phyloP scores from a whole-genome alignment of 139 green algal genomes.

The Coelastrella sp. region DNA sequence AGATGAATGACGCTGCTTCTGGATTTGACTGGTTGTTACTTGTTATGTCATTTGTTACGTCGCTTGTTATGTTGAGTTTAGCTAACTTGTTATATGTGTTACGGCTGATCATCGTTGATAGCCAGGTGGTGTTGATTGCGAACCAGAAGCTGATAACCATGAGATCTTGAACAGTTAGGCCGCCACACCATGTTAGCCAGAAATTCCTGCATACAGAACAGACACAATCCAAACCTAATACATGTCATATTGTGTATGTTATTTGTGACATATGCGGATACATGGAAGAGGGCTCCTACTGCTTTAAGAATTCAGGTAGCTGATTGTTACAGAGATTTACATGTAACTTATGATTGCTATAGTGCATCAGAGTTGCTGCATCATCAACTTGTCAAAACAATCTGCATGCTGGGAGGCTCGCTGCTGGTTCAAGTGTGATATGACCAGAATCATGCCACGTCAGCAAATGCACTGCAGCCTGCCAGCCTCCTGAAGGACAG shows the following conservation, averaged over 20 bases:
- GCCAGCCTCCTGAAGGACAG: too few relatives aligned
- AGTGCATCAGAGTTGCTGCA: too few relatives aligned
- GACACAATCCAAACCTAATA: not conserved
- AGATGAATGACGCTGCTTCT: not conserved
- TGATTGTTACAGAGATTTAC: too few relatives aligned
- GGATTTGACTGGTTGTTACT: not conserved
- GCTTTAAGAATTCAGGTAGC: too few relatives aligned
- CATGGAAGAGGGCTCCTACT: too few relatives aligned
- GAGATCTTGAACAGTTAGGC: not conserved
- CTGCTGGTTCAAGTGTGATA: too few relatives aligned
- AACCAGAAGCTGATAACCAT: not conserved
- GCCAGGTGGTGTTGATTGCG: not conserved
- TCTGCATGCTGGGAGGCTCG: too few relatives aligned
- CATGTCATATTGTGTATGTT: not conserved
- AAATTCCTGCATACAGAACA: not conserved
- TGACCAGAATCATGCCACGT: too few relatives aligned
- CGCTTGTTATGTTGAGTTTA: not conserved
- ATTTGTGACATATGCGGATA: too few relatives aligned
- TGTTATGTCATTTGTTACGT: not conserved
- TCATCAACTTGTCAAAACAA: too few relatives aligned
- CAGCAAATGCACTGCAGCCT: too few relatives aligned
- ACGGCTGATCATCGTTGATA: not conserved
- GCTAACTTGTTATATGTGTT: not conserved
- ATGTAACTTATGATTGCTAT: too few relatives aligned
- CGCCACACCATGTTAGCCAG: not conserved